Base-by-base conservation (phyloP, 2,329 filamentous ascomycete species). In the Diaporthe citri region DNA sequence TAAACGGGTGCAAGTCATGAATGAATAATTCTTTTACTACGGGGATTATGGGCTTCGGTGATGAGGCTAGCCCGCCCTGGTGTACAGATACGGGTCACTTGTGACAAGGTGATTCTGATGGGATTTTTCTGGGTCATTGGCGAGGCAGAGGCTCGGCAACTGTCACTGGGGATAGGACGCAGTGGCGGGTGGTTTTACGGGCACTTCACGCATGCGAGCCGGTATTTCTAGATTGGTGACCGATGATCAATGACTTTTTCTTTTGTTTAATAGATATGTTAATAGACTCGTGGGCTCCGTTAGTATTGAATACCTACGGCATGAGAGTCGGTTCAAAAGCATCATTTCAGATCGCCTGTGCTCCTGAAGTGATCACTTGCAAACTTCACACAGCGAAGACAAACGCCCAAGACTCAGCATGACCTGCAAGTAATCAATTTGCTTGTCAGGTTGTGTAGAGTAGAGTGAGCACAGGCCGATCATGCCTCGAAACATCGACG, bases 231-330 rank as follows among this genome's bases (percentile, higher is more conserved):
- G 46, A 39, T 39, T 67, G 31, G 31, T 52, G 46, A 7, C 46
- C 46, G 13, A 52, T 67, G 64, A 52, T 52, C 12, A 67, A 46
- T 51, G 64, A 67, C 25, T 39, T 67, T 39, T 67, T 28, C 13
- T 10, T 15, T 41, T 52, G 46, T 67, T 20, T 67, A 67, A 52
- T 52, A 52, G 31, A 67, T 67, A 41, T 25, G 46, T 52, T 67
- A 67, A 67, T 39, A 67, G 64, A 51, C 46, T 67, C 64, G 31
- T 25, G 43, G 51, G 62, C 62, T 28, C 62, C 46, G 43, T 36
- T 25, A 34, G 43, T 67, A 52, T 67, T 67, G 46, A 67, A 67
- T 67, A 36, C 62, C 43, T n/a, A 39, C 43, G 31, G 62, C 43
- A 67, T 36, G 43, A 52, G 46, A 67, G 31, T 52, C 43, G 62